Conservation (phyloP, 176 grass and related monocot genomes). For the Oryza rufipogon region DNA sequence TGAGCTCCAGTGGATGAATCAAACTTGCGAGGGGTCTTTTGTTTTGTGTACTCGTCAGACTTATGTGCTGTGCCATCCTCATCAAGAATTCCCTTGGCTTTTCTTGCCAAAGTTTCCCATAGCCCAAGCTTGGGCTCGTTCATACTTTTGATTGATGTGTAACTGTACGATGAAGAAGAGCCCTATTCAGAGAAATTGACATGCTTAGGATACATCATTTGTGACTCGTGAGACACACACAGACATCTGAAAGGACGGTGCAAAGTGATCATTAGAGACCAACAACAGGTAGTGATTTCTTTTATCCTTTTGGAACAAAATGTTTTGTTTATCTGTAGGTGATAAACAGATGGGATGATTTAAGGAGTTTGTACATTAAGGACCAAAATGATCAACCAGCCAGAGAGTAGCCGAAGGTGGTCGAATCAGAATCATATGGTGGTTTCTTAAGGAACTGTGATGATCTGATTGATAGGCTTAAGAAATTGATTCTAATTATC, state of each 20-base stretch:
- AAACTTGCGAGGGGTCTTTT: slow-evolving; percentile 28
- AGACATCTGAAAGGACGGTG: too few species aligned
- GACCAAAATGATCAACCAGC: not conserved
- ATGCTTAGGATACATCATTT: not conserved
- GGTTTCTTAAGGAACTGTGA: not conserved
- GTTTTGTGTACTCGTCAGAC: slow-evolving; percentile 43
- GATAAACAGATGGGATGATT: not conserved
- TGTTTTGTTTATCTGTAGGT: too few species aligned
- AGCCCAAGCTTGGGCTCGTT: slow-evolving; percentile 74
- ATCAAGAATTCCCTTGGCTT: slow-evolving; percentile 78
- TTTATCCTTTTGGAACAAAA: too few species aligned
- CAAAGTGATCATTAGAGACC: not conserved
- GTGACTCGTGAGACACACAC: not conserved
- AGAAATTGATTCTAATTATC: not conserved
- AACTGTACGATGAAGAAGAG: slow-evolving; percentile 49
- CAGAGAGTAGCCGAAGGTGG: too few species aligned
- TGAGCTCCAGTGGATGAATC: slow-evolving; percentile 39
- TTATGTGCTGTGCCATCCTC: slow-evolving; percentile 58
- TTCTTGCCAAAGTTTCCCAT: slow-evolving; percentile 69
- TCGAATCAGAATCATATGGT: not conserved
- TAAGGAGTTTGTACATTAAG: not conserved
- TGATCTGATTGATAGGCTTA: not conserved
- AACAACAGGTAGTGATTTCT: not conserved
- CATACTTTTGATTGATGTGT: slow-evolving; percentile 74
- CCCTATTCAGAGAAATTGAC: slow-evolving; percentile 38